Evolutionary conservation across 495 filamentous ascomycete genomes (phyloP).

Genomic region (Podospora appendiculata): DNA sequence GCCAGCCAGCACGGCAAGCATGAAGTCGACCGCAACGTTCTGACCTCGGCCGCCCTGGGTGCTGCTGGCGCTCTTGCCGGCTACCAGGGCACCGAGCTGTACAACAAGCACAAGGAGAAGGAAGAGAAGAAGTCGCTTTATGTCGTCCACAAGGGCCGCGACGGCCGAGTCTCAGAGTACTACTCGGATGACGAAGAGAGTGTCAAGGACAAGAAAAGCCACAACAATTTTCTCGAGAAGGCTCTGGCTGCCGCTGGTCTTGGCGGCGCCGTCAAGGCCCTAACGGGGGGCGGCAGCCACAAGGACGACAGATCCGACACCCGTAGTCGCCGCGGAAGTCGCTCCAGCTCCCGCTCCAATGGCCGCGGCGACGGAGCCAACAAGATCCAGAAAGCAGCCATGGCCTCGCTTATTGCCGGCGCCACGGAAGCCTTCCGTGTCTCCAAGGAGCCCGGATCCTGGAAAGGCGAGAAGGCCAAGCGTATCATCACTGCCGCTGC

Average conservation of each 20-base stretch:
- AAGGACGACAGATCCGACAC: slow-evolving; percentile 47
- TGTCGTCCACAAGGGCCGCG: slow-evolving; percentile 31
- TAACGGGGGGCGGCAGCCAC: slow-evolving; percentile 33
- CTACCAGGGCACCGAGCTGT: slow-evolving; percentile 46
- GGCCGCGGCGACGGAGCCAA: slow-evolving; percentile 42
- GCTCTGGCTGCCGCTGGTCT: slow-evolving; percentile 61
- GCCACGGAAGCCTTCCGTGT: slow-evolving; percentile 82
- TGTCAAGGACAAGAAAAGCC: slow-evolving; percentile 38
- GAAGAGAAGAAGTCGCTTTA: slow-evolving; percentile 37
- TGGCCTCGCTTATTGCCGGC: slow-evolving; percentile 77
- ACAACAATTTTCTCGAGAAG: slow-evolving; percentile 68
- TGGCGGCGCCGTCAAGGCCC: slow-evolving; percentile 51
- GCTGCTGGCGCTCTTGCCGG: slow-evolving; percentile 47
- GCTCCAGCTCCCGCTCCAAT: slow-evolving; percentile 41
- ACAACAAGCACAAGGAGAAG: slow-evolving; percentile 42
- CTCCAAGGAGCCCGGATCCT: slow-evolving; percentile 76
- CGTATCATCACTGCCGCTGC: slow-evolving; percentile 82
- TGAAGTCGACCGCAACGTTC: slow-evolving; percentile 41
- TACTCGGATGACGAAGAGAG: slow-evolving; percentile 47
- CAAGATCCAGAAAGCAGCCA: slow-evolving; percentile 76
- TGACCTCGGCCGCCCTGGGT: slow-evolving; percentile 45
- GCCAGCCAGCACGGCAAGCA: slow-evolving; percentile 31
- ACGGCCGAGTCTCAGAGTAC: slow-evolving; percentile 32
- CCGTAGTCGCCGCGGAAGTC: slow-evolving; percentile 43
- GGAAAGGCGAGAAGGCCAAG: slow-evolving; percentile 79